phyloP scores from a whole-genome alignment of 116 monocot genomes.

The Trichopus zeylanicus region DNA sequence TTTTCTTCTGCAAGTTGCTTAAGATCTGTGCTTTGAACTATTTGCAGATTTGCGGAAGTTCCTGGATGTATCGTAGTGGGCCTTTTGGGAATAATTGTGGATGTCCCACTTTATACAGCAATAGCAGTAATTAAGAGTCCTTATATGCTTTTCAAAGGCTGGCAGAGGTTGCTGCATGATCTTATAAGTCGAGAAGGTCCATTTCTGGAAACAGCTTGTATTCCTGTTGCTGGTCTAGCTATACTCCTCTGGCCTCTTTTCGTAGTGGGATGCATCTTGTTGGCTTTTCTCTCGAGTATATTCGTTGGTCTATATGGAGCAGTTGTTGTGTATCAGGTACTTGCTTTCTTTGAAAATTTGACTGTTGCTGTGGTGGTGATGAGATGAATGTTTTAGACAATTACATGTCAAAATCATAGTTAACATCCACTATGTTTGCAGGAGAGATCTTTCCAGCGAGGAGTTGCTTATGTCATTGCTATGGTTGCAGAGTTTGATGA shows the following conservation, averaged over 20 bases:
- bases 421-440: slow-evolving; percentile 12
- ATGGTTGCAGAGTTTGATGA: slow-evolving; percentile 90
- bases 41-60: slow-evolving; percentile 59
- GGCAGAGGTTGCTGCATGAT: slow-evolving; percentile 87
- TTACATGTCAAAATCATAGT: background rate
- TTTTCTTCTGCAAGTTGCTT: background rate
- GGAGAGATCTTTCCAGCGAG: slow-evolving; percentile 75
- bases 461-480: slow-evolving; percentile 72
- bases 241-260: slow-evolving; percentile 85
- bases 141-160: slow-evolving; percentile 94
- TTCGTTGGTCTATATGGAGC: slow-evolving; percentile 83
- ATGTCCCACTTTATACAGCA: slow-evolving; percentile 76
- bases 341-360: background rate
- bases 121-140: slow-evolving; percentile 90
- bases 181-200: slow-evolving; percentile 74
- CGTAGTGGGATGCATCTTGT: slow-evolving; percentile 56
- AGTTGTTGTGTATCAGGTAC: slow-evolving; percentile 76
- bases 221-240: slow-evolving; percentile 78
- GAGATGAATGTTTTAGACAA: background rate
- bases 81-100: slow-evolving; percentile 63
- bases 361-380: background rate
- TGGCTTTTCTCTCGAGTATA: slow-evolving; percentile 75
- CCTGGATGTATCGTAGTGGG: slow-evolving; percentile 72
- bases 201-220: slow-evolving; percentile 81
- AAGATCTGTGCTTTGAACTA: background rate